These are phyloP conservation scores for Verticillium tricorpus DNA, from an alignment of 2,329 filamentous ascomycete genomes.

Conservation along the genomic window DNA sequence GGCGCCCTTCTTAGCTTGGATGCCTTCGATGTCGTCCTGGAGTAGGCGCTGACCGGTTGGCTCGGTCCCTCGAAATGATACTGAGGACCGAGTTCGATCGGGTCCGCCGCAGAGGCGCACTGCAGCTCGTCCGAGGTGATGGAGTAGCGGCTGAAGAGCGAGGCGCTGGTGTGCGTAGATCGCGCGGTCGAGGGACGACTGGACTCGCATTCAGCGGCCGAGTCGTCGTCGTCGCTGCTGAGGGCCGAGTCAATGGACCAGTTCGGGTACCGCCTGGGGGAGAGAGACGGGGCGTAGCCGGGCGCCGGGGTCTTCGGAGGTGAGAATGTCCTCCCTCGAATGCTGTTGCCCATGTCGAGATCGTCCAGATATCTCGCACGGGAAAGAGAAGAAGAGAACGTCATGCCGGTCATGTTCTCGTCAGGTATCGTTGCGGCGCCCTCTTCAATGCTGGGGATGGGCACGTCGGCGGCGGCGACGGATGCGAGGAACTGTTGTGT, in stretches of 20 bases:
- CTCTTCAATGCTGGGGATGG: constrained; percentile 61
- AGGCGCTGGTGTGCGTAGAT: constrained; percentile 54
- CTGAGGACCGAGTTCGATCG: not conserved
- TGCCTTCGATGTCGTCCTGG: constrained; percentile 4
- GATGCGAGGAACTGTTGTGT: constrained; percentile 65
- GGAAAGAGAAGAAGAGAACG: constrained; percentile 16
- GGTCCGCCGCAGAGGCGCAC: constrained; percentile 29
- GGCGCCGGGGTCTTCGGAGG: constrained; percentile 58
- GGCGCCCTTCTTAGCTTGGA: constrained; percentile 43
- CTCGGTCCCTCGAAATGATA: not conserved
- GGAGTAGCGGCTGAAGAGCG: constrained; percentile 53
- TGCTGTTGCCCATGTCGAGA: constrained; percentile 24
- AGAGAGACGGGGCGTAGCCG: constrained; percentile 36
- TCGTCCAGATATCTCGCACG: constrained; percentile 27
- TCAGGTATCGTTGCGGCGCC: constrained; percentile 35
- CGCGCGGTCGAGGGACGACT: constrained; percentile 56
- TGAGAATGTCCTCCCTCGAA: constrained; percentile 40
- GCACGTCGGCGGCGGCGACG: constrained; percentile 60
- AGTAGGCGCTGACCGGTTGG: not conserved
- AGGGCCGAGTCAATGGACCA: constrained; percentile 55
- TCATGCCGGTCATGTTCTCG: constrained; percentile 36
- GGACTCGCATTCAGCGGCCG: constrained; percentile 54
- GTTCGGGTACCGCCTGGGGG: constrained; percentile 47
- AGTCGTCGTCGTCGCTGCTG: constrained; percentile 46
- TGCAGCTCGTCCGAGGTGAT: constrained; percentile 51